Base-by-base conservation (phyloP, 306 rosid genomes). In the Alnus rubra region DNA sequence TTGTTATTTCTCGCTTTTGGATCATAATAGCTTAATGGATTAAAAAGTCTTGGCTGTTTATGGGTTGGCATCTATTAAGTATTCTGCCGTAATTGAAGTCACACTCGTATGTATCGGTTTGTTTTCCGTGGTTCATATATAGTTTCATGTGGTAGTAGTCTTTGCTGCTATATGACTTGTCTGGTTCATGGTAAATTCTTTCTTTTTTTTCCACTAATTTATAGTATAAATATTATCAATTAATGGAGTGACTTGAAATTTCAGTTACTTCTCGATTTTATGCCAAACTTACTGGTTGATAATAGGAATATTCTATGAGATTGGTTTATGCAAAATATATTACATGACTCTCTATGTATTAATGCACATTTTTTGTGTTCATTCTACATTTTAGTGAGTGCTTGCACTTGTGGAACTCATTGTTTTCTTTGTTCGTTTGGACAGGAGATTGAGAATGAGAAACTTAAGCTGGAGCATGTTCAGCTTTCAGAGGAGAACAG, bases 391-490 rank as follows among this genome's bases (percentile, higher is more conserved):
- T 39, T 73, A 45, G 67, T 35, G 23, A 67, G 48, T 31, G 49
- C 60, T 74, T 67, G 45, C 56, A 31, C 77, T 53, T 14, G 72
- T 31, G 56, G 67, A 78, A 69, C 81, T 74, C 30, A 77, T 55
- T 77, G 73, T 62, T 69, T 53, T n/a, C 69, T 69, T 39, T 58
- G 54, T 72, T 74, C 74, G 55, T 69, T 54, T 55, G 68, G 59
- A 75, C 86, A 96, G 99, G 99, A 90, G 82, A 93, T 87, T 71
- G 98, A 92, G 85, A 90, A 96, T 86, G 99, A 96, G 82, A 93
- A 87, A 19, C 88, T 93, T 70, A 96, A 89, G 84, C 86, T 96
- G 84, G 97, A 89, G 79, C 94, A 90, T 54, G 97, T 93, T 82
- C 94, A 89, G 47, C 85, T 87, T 69, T 93, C 97, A 1, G 99